Percentiles rank a stretch among this genome's conserved stretches.
phyloP scores from a whole-genome alignment of 106 monocot genomes.

The Platanthera zijinensis region DNA sequence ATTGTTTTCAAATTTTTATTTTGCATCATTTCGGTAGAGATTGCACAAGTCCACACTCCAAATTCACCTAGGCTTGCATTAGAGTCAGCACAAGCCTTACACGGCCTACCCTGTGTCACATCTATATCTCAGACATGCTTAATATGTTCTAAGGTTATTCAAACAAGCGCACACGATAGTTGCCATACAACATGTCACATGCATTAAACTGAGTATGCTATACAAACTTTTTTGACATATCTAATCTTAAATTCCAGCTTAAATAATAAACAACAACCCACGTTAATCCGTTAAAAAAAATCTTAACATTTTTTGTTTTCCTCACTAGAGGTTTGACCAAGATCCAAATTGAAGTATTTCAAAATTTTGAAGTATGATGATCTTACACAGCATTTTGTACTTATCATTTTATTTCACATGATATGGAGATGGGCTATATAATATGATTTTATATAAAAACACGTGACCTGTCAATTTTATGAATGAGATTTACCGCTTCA shows the following conservation, averaged over 20 bases:
- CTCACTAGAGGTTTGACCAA: neutral
- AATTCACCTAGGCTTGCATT: no score
- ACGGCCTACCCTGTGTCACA: no score
- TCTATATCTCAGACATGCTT: neutral
- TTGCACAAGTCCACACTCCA: no score
- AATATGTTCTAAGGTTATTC: neutral
- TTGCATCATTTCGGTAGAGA: no score
- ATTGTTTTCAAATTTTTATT: no score
- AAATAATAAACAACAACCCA: no score
- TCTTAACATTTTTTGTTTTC: neutral
- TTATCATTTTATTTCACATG: neutral
- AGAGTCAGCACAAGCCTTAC: no score
- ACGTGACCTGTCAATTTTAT: constrained; percentile 5
- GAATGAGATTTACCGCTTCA: constrained; percentile 15
- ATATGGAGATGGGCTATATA: neutral
- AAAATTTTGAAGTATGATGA: neutral
- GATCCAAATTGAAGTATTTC: neutral
- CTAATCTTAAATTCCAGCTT: no score
- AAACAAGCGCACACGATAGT: no score
- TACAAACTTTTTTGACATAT: neutral
- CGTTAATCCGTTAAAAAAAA: no score
- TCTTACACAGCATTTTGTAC: neutral
- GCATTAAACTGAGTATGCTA: neutral
- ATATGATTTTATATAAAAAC: neutral
- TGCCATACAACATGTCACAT: no score